Conservation (phyloP, 345 rosid species). For the Salix dunnii region DNA sequence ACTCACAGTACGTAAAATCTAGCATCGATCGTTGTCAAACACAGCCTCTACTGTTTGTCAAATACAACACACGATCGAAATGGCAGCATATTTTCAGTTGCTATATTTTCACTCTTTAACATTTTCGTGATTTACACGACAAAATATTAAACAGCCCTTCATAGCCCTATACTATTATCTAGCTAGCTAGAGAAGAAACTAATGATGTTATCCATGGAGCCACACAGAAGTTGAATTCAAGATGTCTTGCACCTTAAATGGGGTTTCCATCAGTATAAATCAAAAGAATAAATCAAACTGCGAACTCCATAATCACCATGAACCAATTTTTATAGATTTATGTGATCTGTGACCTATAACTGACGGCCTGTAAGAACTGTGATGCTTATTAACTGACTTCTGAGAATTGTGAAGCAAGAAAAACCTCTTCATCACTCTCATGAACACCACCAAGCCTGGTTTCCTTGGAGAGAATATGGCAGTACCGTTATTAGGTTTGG, state of each 20-base stretch:
- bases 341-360: neutral
- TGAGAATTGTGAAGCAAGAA: conserved; percentile 48
- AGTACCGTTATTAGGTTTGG: conserved; percentile 13
- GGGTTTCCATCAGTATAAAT: neutral
- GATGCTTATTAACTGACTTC: neutral
- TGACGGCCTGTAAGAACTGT: neutral
- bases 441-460: conserved; percentile 39
- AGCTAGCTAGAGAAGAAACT: neutral
- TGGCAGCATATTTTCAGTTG: neutral
- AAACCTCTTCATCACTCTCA: conserved; percentile 52
- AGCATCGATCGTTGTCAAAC: too few species aligned
- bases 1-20: too few species aligned
- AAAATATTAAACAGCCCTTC: neutral
- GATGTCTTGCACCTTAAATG: neutral
- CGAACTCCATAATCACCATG: neutral
- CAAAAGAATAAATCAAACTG: neutral
- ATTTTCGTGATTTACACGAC: neutral
- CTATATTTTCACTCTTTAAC: neutral
- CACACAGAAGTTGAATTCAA: neutral
- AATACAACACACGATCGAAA: too few species aligned
- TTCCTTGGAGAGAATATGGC: conserved; percentile 27
- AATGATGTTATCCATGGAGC: neutral
- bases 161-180: neutral
- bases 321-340: neutral
- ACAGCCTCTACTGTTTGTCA: too few species aligned